These are phyloP conservation scores for Hura crepitans DNA, from an alignment of 441 rosid species.

Conservation along the genomic window DNA sequence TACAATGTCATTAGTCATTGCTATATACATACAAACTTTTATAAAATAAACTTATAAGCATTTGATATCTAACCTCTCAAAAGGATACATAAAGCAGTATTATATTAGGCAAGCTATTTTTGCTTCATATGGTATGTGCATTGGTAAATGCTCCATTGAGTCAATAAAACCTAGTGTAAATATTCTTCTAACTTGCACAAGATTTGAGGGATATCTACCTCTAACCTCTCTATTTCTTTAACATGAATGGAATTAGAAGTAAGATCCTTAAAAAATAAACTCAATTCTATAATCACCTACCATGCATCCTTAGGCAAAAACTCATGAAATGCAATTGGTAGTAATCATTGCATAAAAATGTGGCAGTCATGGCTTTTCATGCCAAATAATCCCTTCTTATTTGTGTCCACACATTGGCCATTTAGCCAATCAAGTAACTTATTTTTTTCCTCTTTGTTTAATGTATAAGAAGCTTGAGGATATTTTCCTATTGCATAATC, in stretches of 20 bases:
- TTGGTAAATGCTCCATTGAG: not conserved
- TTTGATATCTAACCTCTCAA: not conserved
- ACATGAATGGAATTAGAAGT: not conserved
- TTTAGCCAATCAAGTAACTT: not conserved
- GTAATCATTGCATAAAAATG: not conserved
- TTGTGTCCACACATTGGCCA: not conserved
- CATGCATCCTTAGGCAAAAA: not conserved
- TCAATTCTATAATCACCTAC: not conserved
- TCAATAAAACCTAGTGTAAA: not conserved
- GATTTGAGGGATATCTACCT: not conserved
- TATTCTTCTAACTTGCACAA: not conserved
- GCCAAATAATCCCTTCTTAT: too few species aligned
- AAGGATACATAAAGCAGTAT: not conserved
- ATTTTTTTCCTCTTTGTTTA: not conserved
- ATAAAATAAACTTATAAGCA: too few species aligned
- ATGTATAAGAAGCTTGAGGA: not conserved
- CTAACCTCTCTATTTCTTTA: not conserved
- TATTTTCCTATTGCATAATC: not conserved
- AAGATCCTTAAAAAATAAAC: not conserved
- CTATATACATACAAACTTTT: too few species aligned
- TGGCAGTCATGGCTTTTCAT: too few species aligned
- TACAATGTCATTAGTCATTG: too few species aligned
- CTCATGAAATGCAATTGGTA: not conserved
- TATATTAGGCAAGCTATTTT: not conserved
- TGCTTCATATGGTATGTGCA: not conserved